Percentiles rank a stretch among this genome's conserved stretches.
Evolutionary conservation across 2,329 filamentous ascomycete genomes (phyloP).

Genomic region (Hymenoscyphus salicellus): DNA sequence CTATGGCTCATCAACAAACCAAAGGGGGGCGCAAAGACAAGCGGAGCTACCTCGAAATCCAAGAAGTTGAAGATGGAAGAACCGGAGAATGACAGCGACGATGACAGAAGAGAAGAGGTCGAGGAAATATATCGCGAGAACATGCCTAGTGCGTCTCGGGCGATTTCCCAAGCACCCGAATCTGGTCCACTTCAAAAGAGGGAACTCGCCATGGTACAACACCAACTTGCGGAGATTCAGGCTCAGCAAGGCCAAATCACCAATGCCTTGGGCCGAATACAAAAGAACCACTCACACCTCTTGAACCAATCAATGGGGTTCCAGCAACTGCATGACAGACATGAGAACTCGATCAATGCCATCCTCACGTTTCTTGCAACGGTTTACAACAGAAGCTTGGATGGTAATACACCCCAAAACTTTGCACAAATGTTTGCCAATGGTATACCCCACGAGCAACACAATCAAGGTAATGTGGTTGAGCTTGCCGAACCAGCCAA

Average conservation of each 20-base stretch:
- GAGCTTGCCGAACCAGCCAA: slow-evolving; percentile 56
- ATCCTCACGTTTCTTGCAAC: slow-evolving; percentile 96
- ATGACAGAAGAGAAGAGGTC: slow-evolving; percentile 50
- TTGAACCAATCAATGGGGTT: slow-evolving; percentile 86
- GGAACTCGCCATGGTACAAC: slow-evolving; percentile 73
- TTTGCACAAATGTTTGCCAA: slow-evolving; percentile 81
- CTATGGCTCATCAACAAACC: slow-evolving; percentile 97
- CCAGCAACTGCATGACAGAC: slow-evolving; percentile 88
- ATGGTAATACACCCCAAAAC: slow-evolving; percentile 74
- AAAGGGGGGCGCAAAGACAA: slow-evolving; percentile 56
- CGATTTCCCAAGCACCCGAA: slow-evolving; percentile 36
- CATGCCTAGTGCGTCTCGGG: slow-evolving; percentile 43
- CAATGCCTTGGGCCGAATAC: slow-evolving; percentile 73
- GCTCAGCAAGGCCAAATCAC: slow-evolving; percentile 85
- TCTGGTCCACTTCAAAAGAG: slow-evolving; percentile 57
- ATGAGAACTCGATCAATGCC: slow-evolving; percentile 98
- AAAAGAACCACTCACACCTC: slow-evolving; percentile 81
- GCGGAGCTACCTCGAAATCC: slow-evolving; percentile 42
- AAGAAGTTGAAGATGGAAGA: slow-evolving; percentile 57
- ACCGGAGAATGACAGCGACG: slow-evolving; percentile 70
- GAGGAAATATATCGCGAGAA: slow-evolving; percentile 39
- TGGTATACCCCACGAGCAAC: slow-evolving; percentile 60
- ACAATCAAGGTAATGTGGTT: slow-evolving; percentile 55
- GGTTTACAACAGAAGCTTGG: slow-evolving; percentile 89
- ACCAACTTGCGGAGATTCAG: slow-evolving; percentile 77